phyloP scores from a whole-genome alignment of 352 stramenopile species.

The Phytopythium aichiense region DNA sequence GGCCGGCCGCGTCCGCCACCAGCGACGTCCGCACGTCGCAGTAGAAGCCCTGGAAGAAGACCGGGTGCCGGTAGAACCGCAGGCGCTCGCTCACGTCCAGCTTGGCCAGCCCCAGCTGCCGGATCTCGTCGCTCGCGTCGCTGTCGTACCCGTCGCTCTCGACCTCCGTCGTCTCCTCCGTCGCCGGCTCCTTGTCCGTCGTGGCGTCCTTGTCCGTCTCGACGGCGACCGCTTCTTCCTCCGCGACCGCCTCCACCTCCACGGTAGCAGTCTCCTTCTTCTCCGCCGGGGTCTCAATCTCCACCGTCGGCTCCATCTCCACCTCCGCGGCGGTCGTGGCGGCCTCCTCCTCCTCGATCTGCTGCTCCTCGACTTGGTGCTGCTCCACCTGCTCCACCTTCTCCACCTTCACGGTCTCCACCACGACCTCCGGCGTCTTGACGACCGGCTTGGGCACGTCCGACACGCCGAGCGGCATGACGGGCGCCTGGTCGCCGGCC shows the following conservation, averaged over 20 bases:
- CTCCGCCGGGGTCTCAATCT: background rate
- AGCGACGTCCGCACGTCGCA: too few relatives aligned
- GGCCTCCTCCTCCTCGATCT: constrained; percentile 6
- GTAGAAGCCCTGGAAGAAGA: too few relatives aligned
- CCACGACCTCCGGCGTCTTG: background rate
- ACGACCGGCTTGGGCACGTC: background rate
- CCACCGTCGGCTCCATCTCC: background rate
- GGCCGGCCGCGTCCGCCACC: too few relatives aligned
- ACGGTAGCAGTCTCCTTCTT: constrained; percentile 1
- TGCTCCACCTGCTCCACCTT: background rate
- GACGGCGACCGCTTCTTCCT: constrained; percentile 8
- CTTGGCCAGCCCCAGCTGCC: too few relatives aligned
- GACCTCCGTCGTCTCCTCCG: too few relatives aligned
- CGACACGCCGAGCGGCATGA: background rate
- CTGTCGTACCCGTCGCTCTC: too few relatives aligned
- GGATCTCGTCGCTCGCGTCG: too few relatives aligned
- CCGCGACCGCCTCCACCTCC: constrained; percentile 12
- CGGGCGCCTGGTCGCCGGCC: constrained; percentile 1
- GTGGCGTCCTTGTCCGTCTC: constrained; percentile 7
- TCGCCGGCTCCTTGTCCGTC: too few relatives aligned
- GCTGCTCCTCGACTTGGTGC: constrained; percentile 11
- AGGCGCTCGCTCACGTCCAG: too few relatives aligned
- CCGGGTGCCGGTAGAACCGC: too few relatives aligned
- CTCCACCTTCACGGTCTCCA: background rate
- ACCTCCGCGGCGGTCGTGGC: background rate